Conservation (phyloP, 2,329 filamentous ascomycete genomes). For the Aspergillus bombycis region DNA sequence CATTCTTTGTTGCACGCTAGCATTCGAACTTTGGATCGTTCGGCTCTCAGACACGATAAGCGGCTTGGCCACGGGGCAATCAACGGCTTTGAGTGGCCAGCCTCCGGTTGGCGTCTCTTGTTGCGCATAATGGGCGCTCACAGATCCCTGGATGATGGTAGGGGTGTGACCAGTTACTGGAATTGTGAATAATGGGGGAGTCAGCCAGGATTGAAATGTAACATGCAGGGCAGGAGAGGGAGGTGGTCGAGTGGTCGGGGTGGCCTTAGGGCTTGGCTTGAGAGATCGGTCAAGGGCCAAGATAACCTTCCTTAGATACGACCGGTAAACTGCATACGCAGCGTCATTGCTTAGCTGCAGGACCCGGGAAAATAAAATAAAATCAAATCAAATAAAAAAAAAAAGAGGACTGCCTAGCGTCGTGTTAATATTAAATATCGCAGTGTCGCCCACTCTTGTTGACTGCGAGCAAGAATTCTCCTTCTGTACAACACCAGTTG, state of each 20-base stretch:
- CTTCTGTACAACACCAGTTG: neutral
- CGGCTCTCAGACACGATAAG: neutral
- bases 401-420: neutral
- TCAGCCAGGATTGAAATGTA: neutral
- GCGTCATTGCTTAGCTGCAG: neutral
- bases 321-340: neutral
- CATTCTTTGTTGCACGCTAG: neutral
- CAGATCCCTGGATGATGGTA: neutral
- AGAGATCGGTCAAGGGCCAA: neutral
- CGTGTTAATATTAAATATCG: neutral
- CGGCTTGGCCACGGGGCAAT: neutral
- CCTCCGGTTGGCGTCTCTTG: neutral
- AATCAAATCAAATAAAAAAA: neutral
- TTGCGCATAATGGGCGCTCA: neutral
- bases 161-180: neutral
- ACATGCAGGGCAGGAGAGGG: neutral
- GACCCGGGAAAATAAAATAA: neutral
- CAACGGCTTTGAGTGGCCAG: neutral
- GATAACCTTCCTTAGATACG: neutral
- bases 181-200: neutral
- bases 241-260: neutral
- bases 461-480: neutral
- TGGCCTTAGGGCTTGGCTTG: neutral
- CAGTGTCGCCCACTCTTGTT: neutral
- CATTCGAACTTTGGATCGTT: neutral